A percentile compares a stretch with the other conserved stretches of the same genome.
Evolutionary conservation across 2,329 filamentous ascomycete genomes (phyloP).

Genomic region (Ilyonectria destructans): DNA sequence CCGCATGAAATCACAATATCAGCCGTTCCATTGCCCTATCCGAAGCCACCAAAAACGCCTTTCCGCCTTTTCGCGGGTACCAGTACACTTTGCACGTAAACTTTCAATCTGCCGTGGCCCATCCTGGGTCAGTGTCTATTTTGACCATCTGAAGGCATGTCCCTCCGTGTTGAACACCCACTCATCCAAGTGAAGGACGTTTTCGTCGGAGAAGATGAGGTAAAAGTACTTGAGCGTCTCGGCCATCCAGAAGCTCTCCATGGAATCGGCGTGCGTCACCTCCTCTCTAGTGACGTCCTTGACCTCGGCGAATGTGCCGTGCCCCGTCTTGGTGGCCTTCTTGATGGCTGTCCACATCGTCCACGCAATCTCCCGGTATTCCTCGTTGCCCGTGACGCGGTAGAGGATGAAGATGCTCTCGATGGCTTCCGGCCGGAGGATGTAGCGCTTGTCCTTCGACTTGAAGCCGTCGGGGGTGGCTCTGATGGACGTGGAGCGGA

Average conservation of each 20-base stretch:
- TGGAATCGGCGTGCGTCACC: constrained; percentile 67
- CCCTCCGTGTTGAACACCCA: constrained; percentile 75
- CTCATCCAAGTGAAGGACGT: constrained; percentile 76
- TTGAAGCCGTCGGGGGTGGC: constrained; percentile 38
- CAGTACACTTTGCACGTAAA: constrained; percentile 1
- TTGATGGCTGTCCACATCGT: constrained; percentile 79
- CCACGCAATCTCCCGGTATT: constrained; percentile 80
- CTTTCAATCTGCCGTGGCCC: constrained; percentile 13
- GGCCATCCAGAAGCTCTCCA: constrained; percentile 81
- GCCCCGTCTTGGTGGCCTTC: constrained; percentile 70
- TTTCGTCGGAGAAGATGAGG: constrained; percentile 78
- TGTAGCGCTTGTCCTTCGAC: constrained; percentile 37
- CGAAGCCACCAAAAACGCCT: constrained; percentile 11
- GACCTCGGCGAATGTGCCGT: constrained; percentile 74
- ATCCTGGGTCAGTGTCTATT: constrained; percentile 3
- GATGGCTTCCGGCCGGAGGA: constrained; percentile 71
- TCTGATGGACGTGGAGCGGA: constrained; percentile 26
- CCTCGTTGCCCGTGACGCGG: constrained; percentile 78
- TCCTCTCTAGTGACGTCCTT: constrained; percentile 73
- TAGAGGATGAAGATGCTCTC: constrained; percentile 87
- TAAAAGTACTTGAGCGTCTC: constrained; percentile 87
- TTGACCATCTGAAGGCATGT: constrained; percentile 59
- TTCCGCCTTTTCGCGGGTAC: neutral
- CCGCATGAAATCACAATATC: neutral
- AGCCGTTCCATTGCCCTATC: neutral